Percentiles rank a stretch among this genome's conserved stretches.
Evolutionary conservation across 169 alveolate species (phyloP).

Genomic region (Miamiensis avidus): DNA sequence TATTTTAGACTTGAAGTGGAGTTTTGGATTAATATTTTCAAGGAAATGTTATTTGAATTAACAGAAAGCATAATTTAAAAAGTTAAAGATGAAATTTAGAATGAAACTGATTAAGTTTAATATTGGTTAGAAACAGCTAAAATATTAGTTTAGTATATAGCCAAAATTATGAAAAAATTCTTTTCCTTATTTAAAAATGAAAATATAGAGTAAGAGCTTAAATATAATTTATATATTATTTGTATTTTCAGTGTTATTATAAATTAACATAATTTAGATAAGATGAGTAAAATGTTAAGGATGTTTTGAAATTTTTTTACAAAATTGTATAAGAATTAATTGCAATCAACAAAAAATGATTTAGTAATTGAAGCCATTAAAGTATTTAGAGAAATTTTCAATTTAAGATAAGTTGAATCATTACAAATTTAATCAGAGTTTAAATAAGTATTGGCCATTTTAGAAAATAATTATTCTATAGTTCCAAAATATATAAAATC

Average conservation of each 20-base stretch:
- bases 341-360: neutral
- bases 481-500: neutral
- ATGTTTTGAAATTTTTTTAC: neutral
- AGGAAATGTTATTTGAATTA: neutral
- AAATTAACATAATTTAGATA: too few species aligned
- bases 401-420: neutral
- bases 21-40: neutral
- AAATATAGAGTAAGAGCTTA: too few species aligned
- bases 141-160: too few species aligned
- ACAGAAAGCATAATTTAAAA: neutral
- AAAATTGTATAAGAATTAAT: neutral
- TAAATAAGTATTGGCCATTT: neutral
- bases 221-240: too few species aligned
- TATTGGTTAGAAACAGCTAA: neutral
- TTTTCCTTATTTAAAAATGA: too few species aligned
- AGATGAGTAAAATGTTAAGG: neutral
- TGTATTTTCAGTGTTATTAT: too few species aligned
- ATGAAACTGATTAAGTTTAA: neutral
- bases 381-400: neutral
- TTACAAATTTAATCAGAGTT: too few species aligned
- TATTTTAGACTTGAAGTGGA: neutral
- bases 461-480: neutral
- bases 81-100: too few species aligned
- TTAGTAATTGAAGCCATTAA: neutral
- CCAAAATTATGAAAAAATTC: neutral